Conservation (phyloP, 2,329 filamentous ascomycete species). For the Alternaria arbusti region DNA sequence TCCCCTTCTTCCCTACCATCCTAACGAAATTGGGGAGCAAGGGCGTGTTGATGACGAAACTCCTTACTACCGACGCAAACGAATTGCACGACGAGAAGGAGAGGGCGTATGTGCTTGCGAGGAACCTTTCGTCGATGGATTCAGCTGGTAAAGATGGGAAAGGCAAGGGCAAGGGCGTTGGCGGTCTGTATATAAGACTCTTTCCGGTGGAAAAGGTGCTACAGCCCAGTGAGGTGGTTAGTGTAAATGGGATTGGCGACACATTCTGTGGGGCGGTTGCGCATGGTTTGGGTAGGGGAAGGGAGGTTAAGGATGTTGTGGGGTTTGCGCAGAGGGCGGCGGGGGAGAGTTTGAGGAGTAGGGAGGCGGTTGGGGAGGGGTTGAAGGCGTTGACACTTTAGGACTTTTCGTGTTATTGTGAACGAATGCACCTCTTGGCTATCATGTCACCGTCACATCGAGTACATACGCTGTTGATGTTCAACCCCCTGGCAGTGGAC, state of each 20-base stretch:
- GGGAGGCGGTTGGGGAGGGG: conserved; percentile 71
- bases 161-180: conserved; percentile 56
- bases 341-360: conserved; percentile 76
- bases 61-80: conserved; percentile 72
- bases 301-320: conserved; percentile 67
- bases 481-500: too few species aligned
- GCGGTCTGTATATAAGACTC: conserved; percentile 83
- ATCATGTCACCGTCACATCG: too few species aligned
- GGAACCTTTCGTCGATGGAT: conserved; percentile 50
- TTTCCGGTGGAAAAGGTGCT: conserved; percentile 71
- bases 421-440: too few species aligned
- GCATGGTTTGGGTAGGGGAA: conserved; percentile 72
- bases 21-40: conserved; percentile 80
- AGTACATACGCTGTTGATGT: too few species aligned
- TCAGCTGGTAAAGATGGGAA: conserved; percentile 48
- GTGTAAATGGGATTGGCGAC: conserved; percentile 93
- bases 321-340: conserved; percentile 82
- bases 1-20: conserved; percentile 86
- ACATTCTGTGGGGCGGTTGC: conserved; percentile 87
- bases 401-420: too few species aligned
- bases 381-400: conserved; percentile 45
- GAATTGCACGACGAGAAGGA: conserved; percentile 68
- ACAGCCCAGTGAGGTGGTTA: conserved; percentile 69
- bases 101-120: conserved; percentile 73
- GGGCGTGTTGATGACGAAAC: conserved; percentile 76